These are phyloP conservation scores for Arachis monticola DNA, from an alignment of 331 rosid genomes.

Conservation along the genomic window DNA sequence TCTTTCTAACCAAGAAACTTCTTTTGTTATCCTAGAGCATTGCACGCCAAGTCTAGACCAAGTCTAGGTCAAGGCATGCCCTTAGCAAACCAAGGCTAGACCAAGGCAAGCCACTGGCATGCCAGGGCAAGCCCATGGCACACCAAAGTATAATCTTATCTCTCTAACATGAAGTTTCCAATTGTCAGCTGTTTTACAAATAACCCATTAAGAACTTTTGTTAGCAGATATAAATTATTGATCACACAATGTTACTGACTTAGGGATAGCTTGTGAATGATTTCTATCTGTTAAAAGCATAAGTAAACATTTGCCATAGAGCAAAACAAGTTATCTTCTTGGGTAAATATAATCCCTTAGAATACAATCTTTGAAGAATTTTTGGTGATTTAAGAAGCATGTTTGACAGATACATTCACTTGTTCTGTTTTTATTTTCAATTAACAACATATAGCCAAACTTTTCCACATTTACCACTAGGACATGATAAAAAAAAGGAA, in stretches of 20 bases:
- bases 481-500: not conserved
- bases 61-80: too few species aligned
- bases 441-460: not conserved
- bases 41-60: too few species aligned
- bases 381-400: not conserved
- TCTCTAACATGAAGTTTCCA: not conserved
- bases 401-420: conserved; percentile 2
- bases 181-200: not conserved
- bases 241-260: not conserved
- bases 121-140: too few species aligned
- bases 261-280: not conserved
- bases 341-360: conserved; percentile 1
- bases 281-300: conserved; percentile 2
- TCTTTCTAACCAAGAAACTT: too few species aligned
- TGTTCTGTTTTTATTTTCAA: conserved; percentile 4
- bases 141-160: too few species aligned
- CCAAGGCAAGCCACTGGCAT: too few species aligned
- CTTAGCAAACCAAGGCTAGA: too few species aligned
- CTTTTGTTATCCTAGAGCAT: too few species aligned
- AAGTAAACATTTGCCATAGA: conserved; percentile 16
- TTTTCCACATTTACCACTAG: not conserved
- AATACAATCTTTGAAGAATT: not conserved
- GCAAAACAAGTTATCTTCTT: not conserved
- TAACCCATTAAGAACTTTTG: conserved; percentile 11
- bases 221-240: not conserved